Percentiles rank a stretch among this genome's conserved stretches.
Conservation (phyloP, 2,329 filamentous ascomycete species). For the Neofusicoccum umdonicola region DNA sequence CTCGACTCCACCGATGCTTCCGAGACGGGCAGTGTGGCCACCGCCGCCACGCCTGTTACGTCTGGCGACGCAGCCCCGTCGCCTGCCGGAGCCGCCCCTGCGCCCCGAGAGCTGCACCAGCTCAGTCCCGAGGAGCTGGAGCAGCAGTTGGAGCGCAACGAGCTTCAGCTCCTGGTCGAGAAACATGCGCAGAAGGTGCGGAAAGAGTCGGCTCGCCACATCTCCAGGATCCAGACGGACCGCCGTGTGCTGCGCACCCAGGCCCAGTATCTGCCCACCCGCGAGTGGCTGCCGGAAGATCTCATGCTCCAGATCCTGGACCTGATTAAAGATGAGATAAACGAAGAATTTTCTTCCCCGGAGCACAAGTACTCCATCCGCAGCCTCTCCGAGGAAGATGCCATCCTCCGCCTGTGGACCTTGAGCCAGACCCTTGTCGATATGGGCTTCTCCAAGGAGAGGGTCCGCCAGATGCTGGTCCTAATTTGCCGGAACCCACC, state of each 20-base stretch:
- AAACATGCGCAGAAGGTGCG: conserved; percentile 76
- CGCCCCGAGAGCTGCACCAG: conserved; percentile 44
- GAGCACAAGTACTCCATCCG: conserved; percentile 35
- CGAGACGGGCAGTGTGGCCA: conserved; percentile 18
- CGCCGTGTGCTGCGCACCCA: conserved; percentile 76
- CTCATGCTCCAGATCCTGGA: conserved; percentile 75
- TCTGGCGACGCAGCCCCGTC: conserved; percentile 11
- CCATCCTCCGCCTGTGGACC: conserved; percentile 79
- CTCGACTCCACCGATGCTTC: conserved; percentile 25
- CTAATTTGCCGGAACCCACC: conserved; percentile 66
- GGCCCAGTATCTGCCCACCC: conserved; percentile 67
- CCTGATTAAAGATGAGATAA: conserved; percentile 63
- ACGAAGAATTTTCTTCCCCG: conserved; percentile 33
- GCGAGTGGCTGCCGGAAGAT: conserved; percentile 78
- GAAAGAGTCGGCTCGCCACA: conserved; percentile 75
- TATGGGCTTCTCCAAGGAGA: conserved; percentile 65
- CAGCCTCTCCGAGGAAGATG: conserved; percentile 67
- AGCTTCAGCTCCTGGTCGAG: conserved; percentile 83
- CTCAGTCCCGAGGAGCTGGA: conserved; percentile 87
- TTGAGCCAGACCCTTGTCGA: conserved; percentile 69
- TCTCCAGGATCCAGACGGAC: conserved; percentile 78
- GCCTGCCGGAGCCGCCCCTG: conserved; percentile 22
- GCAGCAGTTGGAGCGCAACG: conserved; percentile 82
- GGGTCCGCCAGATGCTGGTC: conserved; percentile 63
- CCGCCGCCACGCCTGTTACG: conserved; percentile 11